Percentiles rank a stretch among this genome's conserved stretches.
Conservation (phyloP, 192 early-diverging fungal genomes). For the Phlyctochytrium planicorne region DNA sequence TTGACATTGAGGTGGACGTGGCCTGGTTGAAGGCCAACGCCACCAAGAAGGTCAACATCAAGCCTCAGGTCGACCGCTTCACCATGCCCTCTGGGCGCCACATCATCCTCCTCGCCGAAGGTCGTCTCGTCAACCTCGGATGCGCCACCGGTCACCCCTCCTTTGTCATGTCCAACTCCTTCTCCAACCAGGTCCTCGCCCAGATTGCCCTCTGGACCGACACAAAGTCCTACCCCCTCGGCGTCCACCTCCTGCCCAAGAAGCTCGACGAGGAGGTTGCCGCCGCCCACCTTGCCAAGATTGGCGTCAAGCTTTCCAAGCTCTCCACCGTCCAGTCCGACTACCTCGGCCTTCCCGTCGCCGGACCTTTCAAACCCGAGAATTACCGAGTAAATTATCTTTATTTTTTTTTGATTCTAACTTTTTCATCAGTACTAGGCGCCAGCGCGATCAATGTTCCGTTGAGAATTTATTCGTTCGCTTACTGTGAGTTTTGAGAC, state of each 20-base stretch:
- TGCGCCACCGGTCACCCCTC: constrained; percentile 98
- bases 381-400: too few species aligned
- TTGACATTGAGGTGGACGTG: constrained; percentile 98
- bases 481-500: too few species aligned
- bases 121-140: constrained; percentile 98
- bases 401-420: too few species aligned
- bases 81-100: constrained; percentile 85
- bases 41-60: constrained; percentile 86
- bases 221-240: constrained; percentile 78
- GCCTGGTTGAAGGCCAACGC: constrained; percentile 98
- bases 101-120: constrained; percentile 97
- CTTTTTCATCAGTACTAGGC: too few species aligned
- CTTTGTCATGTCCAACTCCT: constrained; percentile 99
- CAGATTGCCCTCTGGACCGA: constrained; percentile 99
- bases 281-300: constrained; percentile 87
- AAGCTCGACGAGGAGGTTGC: constrained; percentile 99
- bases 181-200: constrained; percentile 98
- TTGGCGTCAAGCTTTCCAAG: constrained; percentile 92
- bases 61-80: constrained; percentile 98
- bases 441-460: too few species aligned
- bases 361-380: constrained; percentile 96
- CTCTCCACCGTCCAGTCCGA: constrained; percentile 70
- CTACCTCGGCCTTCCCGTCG: constrained; percentile 79
- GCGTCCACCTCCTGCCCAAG: constrained; percentile 99
- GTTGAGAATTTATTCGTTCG: too few species aligned